A percentile compares a stretch with the other conserved stretches of the same genome.
These are phyloP conservation scores for Crithidia bombi DNA, from an alignment of 208 protist genomes.

Conservation along the genomic window DNA sequence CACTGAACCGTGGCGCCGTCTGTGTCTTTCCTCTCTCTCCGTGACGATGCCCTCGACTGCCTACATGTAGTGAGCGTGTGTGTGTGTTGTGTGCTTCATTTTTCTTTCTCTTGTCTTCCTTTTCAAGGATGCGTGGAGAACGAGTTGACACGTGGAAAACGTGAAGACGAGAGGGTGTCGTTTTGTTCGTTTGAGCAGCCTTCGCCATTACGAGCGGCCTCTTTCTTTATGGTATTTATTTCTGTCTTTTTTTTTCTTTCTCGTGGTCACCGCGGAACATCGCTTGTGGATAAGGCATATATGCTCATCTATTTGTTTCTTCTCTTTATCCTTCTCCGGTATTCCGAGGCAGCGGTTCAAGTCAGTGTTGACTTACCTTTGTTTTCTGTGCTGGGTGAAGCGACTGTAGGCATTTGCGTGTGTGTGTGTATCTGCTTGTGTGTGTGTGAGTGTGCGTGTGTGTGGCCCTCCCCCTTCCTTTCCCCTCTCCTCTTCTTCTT, in stretches of 20 bases:
- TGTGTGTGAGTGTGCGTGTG: background rate
- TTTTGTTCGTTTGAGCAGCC: background rate
- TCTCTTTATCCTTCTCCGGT: conserved; percentile 3
- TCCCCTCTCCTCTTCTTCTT: too few relatives aligned
- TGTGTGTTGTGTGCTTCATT: background rate
- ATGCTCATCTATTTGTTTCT: background rate
- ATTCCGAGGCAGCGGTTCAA: conserved; percentile 14
- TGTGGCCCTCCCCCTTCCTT: too few relatives aligned
- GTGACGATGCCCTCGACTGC: too few relatives aligned
- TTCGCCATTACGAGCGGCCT: background rate
- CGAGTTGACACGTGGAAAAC: too few relatives aligned
- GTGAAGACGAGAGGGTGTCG: background rate
- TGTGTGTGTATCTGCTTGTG: background rate
- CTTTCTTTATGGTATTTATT: background rate
- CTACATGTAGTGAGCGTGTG: background rate
- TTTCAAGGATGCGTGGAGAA: background rate
- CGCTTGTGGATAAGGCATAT: too few relatives aligned
- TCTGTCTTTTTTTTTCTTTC: background rate
- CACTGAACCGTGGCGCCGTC: background rate
- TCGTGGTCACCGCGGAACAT: too few relatives aligned
- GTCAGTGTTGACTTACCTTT: conserved; percentile 32
- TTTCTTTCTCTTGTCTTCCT: background rate
- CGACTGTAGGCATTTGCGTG: background rate
- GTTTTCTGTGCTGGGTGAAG: background rate
- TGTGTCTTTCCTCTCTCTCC: background rate